Conservation (phyloP, 2,329 filamentous ascomycete genomes). For the Albifimbria verrucaria region DNA sequence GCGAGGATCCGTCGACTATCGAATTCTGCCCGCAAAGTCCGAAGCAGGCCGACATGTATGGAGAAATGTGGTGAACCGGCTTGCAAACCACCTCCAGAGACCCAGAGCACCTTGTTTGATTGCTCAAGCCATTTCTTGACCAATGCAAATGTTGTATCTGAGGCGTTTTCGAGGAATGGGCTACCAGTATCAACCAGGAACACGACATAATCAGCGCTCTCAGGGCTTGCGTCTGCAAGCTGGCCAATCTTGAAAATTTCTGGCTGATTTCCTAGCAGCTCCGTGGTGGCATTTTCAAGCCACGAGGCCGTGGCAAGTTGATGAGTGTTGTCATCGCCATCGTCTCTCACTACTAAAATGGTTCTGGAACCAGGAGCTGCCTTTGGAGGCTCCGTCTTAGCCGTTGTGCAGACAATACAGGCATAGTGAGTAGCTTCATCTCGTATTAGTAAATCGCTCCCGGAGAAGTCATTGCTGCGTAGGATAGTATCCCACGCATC, state of each 20-base stretch:
- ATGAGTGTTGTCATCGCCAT: neutral
- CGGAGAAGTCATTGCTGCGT: conserved; percentile 5
- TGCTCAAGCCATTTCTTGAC: neutral
- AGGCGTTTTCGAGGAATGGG: neutral
- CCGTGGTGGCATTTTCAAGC: neutral
- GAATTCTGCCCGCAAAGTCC: neutral
- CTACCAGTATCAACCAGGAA: neutral
- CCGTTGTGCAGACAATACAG: conserved; percentile 3
- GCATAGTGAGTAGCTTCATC: neutral
- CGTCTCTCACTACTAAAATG: neutral
- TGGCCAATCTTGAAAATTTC: neutral
- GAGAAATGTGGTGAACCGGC: no score
- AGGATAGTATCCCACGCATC: conserved; percentile 5
- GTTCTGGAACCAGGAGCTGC: neutral
- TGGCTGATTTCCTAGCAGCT: no score
- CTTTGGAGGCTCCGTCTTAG: neutral
- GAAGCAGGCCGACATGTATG: neutral
- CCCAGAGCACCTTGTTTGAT: neutral
- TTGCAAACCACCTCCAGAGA: no score
- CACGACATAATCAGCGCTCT: neutral
- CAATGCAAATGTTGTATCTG: neutral
- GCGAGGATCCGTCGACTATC: neutral
- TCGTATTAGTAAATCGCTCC: conserved; percentile 4
- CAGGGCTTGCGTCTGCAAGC: neutral
- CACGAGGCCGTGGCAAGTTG: neutral